These are phyloP conservation scores for Nannizziopsis arthrosporioides DNA, from an alignment of 2,329 filamentous ascomycete species.

Conservation along the genomic window DNA sequence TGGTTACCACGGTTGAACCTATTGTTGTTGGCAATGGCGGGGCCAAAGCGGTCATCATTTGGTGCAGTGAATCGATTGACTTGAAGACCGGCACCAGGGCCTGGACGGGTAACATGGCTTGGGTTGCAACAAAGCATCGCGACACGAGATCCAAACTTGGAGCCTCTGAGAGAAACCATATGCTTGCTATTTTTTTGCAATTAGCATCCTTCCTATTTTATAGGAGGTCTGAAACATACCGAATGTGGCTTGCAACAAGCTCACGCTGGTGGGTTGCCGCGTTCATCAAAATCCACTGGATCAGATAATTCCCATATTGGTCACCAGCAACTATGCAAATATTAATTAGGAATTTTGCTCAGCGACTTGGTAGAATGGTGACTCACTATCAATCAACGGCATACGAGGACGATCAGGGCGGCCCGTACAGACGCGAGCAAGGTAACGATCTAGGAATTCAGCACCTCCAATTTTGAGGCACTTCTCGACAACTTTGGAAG, in stretches of 20 bases:
- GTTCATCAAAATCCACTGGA: slow-evolving; percentile 93
- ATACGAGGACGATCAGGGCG: slow-evolving; percentile 85
- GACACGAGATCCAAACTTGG: slow-evolving; percentile 95
- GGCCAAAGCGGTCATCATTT: slow-evolving; percentile 27
- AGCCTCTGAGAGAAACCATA: slow-evolving; percentile 96
- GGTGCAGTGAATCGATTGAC: slow-evolving; percentile 49
- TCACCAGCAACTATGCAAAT: slow-evolving; percentile 62
- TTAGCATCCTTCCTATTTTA: slow-evolving; percentile 10
- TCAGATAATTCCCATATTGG: slow-evolving; percentile 96
- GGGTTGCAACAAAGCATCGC: slow-evolving; percentile 99
- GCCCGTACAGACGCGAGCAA: slow-evolving; percentile 87
- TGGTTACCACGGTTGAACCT: slow-evolving; percentile 28
- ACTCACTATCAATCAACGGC: slow-evolving; percentile 79
- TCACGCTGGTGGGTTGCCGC: slow-evolving; percentile 80
- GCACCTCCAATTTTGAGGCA: slow-evolving; percentile 89
- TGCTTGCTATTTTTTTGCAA: slow-evolving; percentile 53
- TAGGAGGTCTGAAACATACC: slow-evolving; percentile 31
- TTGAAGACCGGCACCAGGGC: slow-evolving; percentile 62
- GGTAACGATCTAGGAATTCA: slow-evolving; percentile 84
- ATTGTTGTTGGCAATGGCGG: slow-evolving; percentile 20
- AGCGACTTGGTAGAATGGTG: neutral
- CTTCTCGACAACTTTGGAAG: slow-evolving; percentile 98
- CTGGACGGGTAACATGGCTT: slow-evolving; percentile 74
- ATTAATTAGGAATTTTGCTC: slow-evolving; percentile 1
- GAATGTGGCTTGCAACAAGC: slow-evolving; percentile 82